Evolutionary conservation across 2,329 filamentous ascomycete species (phyloP), one percentile per base, ranked within the genome.

Genomic region (Diaporthe amygdali): DNA sequence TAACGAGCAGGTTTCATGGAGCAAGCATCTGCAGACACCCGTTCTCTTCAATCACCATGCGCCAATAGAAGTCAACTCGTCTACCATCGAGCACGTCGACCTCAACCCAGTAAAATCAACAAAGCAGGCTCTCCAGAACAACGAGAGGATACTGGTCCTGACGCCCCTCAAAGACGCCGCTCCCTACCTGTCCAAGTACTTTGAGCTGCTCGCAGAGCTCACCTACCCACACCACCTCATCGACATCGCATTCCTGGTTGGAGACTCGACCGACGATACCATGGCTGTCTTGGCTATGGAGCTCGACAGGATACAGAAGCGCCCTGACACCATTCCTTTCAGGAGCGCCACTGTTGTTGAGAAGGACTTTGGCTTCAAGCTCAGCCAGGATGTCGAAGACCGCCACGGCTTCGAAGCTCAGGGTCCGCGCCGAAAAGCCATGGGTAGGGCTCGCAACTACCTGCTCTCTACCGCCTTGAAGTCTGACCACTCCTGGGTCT

Each of bases 11-110:
- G 92, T 92, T 73, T 89, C 94, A 75, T 99, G 96, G 96, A 92
- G 93, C 76, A 91, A 91, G 71, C 95, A 97, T 79, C 86, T 96
- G 74, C 92, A 95, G 77, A 98, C 96, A 4, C 96, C 96, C 63
- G 95, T 99, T 76, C 90, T 97, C 75, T 98, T 97, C 87, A 99
- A 99, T 85, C 94, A 96, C 82, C 96, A 98, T 82, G 91, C 93
- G 74, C 92, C 96, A 44, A 87, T 98, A 78, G 91, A 93, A 80
- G 87, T 98, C 84, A 96, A 97, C 81, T 90, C 92, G 72, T 90
- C 89, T 69, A 91, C 91, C 67, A 97, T 99, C 82, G 82, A 92
- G 75, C 90, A 92, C 74, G 85, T 98, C 79, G 88, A 98, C 81
- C 90, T 99, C 72, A 98, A 99, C 81, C 87, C 89, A 8, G 91